Evolutionary conservation across 371 early-diverging fungal genomes (phyloP), one percentile per base, ranked within the genome.

Genomic region (Thermomucor indicae-seudaticae): DNA sequence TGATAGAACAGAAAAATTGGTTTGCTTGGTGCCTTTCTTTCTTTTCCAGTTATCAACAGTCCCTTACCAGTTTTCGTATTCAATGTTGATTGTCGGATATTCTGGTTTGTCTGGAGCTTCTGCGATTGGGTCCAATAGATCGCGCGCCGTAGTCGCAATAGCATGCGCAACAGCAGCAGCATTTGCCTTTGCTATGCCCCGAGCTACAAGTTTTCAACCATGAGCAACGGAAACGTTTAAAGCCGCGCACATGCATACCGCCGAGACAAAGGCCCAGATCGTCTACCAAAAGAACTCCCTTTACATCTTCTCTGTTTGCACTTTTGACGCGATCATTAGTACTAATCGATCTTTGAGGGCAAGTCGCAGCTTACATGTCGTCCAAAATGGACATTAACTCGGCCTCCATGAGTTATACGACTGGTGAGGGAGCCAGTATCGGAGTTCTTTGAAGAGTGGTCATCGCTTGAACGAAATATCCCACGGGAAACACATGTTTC

Each of bases 281-380:
- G 49, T 75, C 75, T 11, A 64, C 63, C 12, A 75, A 43, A 14
- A 75, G 55, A n/a, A 75, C 75, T n/a, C 75, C 75, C 46, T 69
- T 62, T 2, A 75, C 72, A 20, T 70, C 72, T 50, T 71, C 72
- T 48, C 60, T 64, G 32, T 37, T 65, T 16, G 65, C 63, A 29
- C 75, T 75, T 22, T 29, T n/a, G n/a, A 35, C 16, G 47, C 48
- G 24, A 23, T 20, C 14, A 20, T 32, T 42, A 22, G 31, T 16
- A 19, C 14, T 12, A 25, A 25, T 20, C 22, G 14, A 22, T 12
- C 10, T 27, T 28, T 4, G 28, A 44, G 11, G 25, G 11, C 20
- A 6, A 46, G 12, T 32, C n/a, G 6, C 14, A 10, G 37, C 28
- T 54, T 65, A 65, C 65, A 65, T 40, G 41, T 27, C 50, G 29